A percentile compares a stretch with the other conserved stretches of the same genome.
These are phyloP conservation scores for Cystobasidium slooffiae DNA, from an alignment of 1,284 basidiomycete species.

Conservation along the genomic window DNA sequence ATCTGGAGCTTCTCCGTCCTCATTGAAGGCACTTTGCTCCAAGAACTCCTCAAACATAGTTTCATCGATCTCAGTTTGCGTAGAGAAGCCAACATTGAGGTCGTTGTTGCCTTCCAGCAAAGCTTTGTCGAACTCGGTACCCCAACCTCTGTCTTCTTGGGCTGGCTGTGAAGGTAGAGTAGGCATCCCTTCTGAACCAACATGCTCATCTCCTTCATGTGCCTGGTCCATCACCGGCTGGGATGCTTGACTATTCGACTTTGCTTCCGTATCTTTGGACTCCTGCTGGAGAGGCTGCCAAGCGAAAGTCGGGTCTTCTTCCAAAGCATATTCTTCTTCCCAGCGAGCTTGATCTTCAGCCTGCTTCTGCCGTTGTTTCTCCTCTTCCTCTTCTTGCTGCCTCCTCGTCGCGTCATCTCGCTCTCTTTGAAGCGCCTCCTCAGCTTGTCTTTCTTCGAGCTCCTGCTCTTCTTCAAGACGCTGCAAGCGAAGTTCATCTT, in stretches of 20 bases:
- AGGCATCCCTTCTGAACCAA: no score
- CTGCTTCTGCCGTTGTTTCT: neutral
- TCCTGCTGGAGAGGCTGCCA: neutral
- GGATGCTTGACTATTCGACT: no score
- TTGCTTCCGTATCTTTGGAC: no score
- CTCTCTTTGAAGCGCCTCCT: no score
- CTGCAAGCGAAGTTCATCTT: neutral
- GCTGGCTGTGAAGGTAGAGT: neutral
- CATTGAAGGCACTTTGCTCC: slow-evolving; percentile 9
- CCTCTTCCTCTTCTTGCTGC: neutral
- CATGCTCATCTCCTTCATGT: no score
- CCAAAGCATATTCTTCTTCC: slow-evolving; percentile 30
- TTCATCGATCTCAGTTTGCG: neutral
- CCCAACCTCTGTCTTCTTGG: neutral
- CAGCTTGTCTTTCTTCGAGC: neutral
- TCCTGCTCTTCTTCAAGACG: neutral
- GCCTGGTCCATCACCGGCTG: no score
- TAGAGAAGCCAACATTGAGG: neutral
- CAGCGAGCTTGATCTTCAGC: slow-evolving; percentile 26
- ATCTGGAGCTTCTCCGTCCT: neutral
- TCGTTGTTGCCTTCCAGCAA: neutral
- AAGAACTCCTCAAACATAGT: slow-evolving; percentile 8
- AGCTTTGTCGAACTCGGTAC: slow-evolving; percentile 6
- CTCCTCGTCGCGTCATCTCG: neutral
- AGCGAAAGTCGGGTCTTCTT: slow-evolving; percentile 17